Evolutionary conservation across 805 yeast species (phyloP).

Genomic region (Candida wancherniae): DNA sequence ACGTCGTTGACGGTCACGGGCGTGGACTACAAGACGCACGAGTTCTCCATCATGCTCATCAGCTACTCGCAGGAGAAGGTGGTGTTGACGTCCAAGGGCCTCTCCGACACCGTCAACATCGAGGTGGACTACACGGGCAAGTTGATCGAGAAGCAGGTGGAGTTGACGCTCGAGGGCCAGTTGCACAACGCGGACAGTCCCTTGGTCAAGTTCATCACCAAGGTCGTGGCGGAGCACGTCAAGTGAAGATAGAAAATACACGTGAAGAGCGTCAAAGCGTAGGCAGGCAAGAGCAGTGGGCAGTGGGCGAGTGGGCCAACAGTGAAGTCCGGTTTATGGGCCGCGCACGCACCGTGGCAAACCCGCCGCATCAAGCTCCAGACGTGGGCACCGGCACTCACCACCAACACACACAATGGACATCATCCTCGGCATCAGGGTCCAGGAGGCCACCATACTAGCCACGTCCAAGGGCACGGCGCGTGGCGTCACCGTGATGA

Average conservation of each 20-base stretch:
- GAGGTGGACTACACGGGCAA: constrained; percentile 96
- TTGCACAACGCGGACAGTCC: constrained; percentile 45
- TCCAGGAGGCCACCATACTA: constrained; percentile 73
- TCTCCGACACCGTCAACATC: constrained; percentile 71
- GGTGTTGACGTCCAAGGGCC: constrained; percentile 56
- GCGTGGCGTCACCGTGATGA: constrained; percentile 80
- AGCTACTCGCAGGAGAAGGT: constrained; percentile 86
- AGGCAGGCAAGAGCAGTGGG: too few relatives aligned
- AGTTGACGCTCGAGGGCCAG: constrained; percentile 50
- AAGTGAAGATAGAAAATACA: constrained; percentile 1
- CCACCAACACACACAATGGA: constrained; percentile 57
- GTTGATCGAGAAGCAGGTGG: constrained; percentile 81
- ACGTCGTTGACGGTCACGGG: constrained; percentile 83
- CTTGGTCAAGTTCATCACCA: constrained; percentile 43
- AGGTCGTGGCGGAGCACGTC: constrained; percentile 23
- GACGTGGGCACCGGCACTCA: constrained; percentile 1
- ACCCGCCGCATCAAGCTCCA: constrained; percentile 8
- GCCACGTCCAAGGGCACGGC: constrained; percentile 96
- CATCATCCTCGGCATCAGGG: constrained; percentile 79
- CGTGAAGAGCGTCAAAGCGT: too few relatives aligned
- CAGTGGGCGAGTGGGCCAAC: too few relatives aligned
- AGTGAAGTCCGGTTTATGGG: constrained; percentile 3
- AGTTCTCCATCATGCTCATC: constrained; percentile 85
- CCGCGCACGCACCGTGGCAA: constrained; percentile 16
- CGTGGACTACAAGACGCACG: constrained; percentile 54